Conservation (phyloP, 495 filamentous ascomycete genomes). For the Endocarpon pusillum region DNA sequence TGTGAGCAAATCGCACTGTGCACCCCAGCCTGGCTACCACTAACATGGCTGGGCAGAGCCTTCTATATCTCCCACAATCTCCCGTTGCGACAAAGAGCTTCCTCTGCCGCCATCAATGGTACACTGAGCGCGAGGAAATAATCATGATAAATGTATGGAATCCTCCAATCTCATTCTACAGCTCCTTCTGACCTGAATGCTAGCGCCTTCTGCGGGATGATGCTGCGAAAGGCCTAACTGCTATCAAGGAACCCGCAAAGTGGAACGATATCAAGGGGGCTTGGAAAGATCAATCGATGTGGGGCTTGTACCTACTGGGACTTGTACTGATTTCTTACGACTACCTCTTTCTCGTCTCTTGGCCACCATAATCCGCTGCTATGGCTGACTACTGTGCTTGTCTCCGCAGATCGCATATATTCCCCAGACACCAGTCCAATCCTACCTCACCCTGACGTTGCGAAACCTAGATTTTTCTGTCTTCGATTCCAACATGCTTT, state of each 20-base stretch:
- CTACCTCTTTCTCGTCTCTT: too few species aligned
- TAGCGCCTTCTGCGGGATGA: slow-evolving; percentile 32
- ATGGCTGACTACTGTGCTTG: too few species aligned
- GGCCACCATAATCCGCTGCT: too few species aligned
- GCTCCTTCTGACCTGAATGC: slow-evolving; percentile 6
- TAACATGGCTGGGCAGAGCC: slow-evolving; percentile 9
- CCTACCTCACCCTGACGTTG: slow-evolving; percentile 25
- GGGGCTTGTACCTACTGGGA: slow-evolving; percentile 29
- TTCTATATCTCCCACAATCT: slow-evolving; percentile 24
- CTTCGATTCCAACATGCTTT: slow-evolving; percentile 29
- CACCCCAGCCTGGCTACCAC: not conserved
- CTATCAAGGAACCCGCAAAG: slow-evolving; percentile 17
- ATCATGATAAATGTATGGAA: slow-evolving; percentile 28
- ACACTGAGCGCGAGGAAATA: slow-evolving; percentile 30
- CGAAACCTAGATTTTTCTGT: slow-evolving; percentile 25
- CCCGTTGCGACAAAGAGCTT: slow-evolving; percentile 34
- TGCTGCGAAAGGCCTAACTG: slow-evolving; percentile 30
- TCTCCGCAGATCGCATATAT: slow-evolving; percentile 34
- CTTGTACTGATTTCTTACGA: too few species aligned
- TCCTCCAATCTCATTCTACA: not conserved
- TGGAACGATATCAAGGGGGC: slow-evolving; percentile 16
- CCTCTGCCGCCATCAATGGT: slow-evolving; percentile 33
- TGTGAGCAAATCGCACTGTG: slow-evolving; percentile 6
- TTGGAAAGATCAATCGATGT: slow-evolving; percentile 21
- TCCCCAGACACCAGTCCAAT: slow-evolving; percentile 23